These are phyloP conservation scores for Gaeumannomyces tritici DNA, from an alignment of 2,329 filamentous ascomycete genomes.

Conservation along the genomic window DNA sequence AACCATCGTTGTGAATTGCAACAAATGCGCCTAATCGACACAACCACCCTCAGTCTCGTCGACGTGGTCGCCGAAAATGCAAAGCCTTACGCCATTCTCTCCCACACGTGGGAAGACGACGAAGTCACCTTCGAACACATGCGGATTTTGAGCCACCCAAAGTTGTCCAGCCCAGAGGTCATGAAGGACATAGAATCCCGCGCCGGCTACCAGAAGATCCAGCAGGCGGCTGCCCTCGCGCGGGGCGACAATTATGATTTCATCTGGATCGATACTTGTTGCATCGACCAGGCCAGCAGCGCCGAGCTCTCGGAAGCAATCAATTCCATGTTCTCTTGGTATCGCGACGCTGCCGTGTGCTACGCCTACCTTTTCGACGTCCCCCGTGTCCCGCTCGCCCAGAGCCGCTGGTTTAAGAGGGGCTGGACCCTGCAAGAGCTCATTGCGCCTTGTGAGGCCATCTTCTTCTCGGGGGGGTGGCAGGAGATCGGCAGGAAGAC, in stretches of 20 bases:
- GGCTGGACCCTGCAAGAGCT: slow-evolving; percentile 7
- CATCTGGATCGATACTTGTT: slow-evolving; percentile 3
- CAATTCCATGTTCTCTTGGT: too few relatives aligned
- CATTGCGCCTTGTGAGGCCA: slow-evolving; percentile 9
- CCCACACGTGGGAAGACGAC: slow-evolving; percentile 19
- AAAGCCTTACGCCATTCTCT: slow-evolving; percentile 21
- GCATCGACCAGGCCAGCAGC: slow-evolving; percentile 5
- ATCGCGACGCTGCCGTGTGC: too few relatives aligned
- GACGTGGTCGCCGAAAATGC: slow-evolving; percentile 6
- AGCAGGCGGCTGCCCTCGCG: not conserved
- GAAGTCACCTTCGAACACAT: slow-evolving; percentile 14
- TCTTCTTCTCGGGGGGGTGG: slow-evolving; percentile 14
- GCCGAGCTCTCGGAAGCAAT: slow-evolving; percentile 3
- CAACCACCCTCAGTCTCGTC: slow-evolving; percentile 4
- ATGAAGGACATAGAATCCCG: not conserved
- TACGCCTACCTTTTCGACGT: too few relatives aligned
- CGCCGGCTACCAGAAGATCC: not conserved
- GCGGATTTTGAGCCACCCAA: slow-evolving; percentile 5
- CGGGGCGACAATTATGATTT: not conserved
- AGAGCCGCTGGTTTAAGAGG: too few relatives aligned
- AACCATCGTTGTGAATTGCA: too few relatives aligned
- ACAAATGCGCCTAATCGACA: slow-evolving; percentile 11
- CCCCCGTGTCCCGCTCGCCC: too few relatives aligned
- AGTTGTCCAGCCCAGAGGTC: not conserved
- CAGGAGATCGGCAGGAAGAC: slow-evolving; percentile 8